Evolutionary conservation across 768 basidiomycete genomes (phyloP).

Genomic region (Russula compacta): DNA sequence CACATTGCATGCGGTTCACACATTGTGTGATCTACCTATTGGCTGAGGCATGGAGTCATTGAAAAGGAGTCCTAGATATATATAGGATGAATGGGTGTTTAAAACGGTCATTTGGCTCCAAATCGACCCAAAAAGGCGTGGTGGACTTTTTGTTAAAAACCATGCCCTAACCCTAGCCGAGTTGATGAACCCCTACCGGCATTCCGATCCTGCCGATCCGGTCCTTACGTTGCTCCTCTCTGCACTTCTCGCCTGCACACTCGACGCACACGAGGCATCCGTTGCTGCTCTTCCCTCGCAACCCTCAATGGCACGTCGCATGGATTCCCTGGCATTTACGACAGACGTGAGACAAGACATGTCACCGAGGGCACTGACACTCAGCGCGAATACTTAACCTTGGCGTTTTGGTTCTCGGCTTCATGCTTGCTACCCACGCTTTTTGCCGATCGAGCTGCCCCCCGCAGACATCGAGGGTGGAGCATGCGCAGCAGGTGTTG

Average conservation of each 20-base stretch:
- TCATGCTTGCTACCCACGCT: conserved; percentile 54
- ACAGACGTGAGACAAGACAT: conserved; percentile 76
- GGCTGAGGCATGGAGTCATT: too few relatives aligned
- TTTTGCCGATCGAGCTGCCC: conserved; percentile 57
- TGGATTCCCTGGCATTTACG: conserved; percentile 47
- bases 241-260: conserved; percentile 15
- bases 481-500: conserved; percentile 39
- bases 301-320: conserved; percentile 33
- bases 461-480: conserved; percentile 28
- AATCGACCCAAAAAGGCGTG: too few relatives aligned
- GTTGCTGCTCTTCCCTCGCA: background rate
- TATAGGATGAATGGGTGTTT: too few relatives aligned
- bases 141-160: too few relatives aligned
- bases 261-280: background rate
- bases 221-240: background rate
- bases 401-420: conserved; percentile 73
- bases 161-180: too few relatives aligned
- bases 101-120: too few relatives aligned
- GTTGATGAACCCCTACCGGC: too few relatives aligned
- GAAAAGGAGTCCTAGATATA: too few relatives aligned
- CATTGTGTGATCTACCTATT: too few relatives aligned
- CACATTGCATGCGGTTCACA: too few relatives aligned
- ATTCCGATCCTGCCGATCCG: too few relatives aligned
- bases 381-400: conserved; percentile 25
- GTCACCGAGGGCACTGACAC: conserved; percentile 43